These are phyloP conservation scores for Puccinia triticina DNA, from an alignment of 1,284 basidiomycete genomes.

Conservation along the genomic window DNA sequence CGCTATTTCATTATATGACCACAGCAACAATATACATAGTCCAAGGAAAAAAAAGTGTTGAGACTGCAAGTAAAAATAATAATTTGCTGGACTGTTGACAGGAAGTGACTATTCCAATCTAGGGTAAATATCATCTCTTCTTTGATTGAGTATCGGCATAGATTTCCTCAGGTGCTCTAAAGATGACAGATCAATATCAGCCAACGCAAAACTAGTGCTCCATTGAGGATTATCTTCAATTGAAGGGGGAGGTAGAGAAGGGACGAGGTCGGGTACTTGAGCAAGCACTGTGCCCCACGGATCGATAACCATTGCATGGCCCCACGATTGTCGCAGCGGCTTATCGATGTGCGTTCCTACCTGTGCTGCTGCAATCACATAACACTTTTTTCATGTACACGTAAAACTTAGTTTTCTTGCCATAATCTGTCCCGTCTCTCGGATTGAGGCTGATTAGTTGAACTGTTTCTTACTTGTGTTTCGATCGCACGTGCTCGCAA, in stretches of 20 bases:
- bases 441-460: too few species aligned
- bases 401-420: too few species aligned
- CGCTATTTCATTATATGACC: too few species aligned
- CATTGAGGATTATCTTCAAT: constrained; percentile 14
- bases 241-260: constrained; percentile 8
- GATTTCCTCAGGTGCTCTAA: constrained; percentile 56
- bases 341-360: constrained; percentile 54
- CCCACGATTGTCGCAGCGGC: constrained; percentile 55
- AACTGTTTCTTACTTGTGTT: constrained; percentile 52
- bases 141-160: constrained; percentile 59
- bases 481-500: constrained; percentile 59
- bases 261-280: constrained; percentile 52
- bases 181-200: constrained; percentile 54
- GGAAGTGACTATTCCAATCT: constrained; percentile 11
- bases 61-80: neutral
- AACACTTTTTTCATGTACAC: constrained; percentile 53
- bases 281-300: constrained; percentile 59
- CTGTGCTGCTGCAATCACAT: constrained; percentile 59
- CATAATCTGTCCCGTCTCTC: neutral
- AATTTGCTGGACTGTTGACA: neutral
- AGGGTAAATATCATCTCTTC: constrained; percentile 57
- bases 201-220: constrained; percentile 11
- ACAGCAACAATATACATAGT: too few species aligned
- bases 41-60: too few species aligned
- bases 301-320: constrained; percentile 60